Evolutionary conservation across 805 yeast genomes (phyloP), one percentile per base, ranked within the genome.

Genomic region (Myxozyma vanderwaltii): DNA sequence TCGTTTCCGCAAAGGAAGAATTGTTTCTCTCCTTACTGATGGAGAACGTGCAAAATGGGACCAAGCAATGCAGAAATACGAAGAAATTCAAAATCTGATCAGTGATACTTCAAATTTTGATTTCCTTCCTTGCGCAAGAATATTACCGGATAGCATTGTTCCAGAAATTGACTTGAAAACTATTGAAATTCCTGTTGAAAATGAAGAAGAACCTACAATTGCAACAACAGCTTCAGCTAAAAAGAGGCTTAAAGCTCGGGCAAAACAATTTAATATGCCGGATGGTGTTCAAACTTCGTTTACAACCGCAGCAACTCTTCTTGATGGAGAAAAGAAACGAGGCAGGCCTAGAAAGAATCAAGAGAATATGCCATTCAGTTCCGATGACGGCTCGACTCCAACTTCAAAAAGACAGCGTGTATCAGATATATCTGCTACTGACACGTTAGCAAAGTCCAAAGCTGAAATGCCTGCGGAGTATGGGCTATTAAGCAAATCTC

Each of bases 1-100:
- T 19, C 85, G 99, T 74, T 89, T 90, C 70, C 77, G 97, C 67
- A 90, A 88, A 67, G 99, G 99, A 41, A 82, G 81, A 59, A 88
- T 94, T 1, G 75, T 89, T 3, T 73, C 91, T 38, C 73, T 94
- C 4, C 83, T 92, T 68, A 82, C 96, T 7, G 81, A 86, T 12
- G 83, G 83, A 63, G 99, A 94, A 72, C 82, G 86, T 56, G 68
- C 74, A 4, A 95, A 92, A 69, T 89, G 89, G 70, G 88, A 87
- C 46, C 82, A 85, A 65, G 91, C 98, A 0, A 84, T 89, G 87
- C 86, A 81, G 29, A 94, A 91, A 27, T 92, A 94, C 71, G 82
- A 82, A 59, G 82, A 81, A 69, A 84, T 94, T 44, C 97, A 94
- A 10, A 58, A 51, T 26, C 43, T 57, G n/a, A 60, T 65, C 80